Evolutionary conservation across 2,329 filamentous ascomycete species (phyloP), one percentile per base, ranked within the genome.

Genomic region (Penicillium sp.): DNA sequence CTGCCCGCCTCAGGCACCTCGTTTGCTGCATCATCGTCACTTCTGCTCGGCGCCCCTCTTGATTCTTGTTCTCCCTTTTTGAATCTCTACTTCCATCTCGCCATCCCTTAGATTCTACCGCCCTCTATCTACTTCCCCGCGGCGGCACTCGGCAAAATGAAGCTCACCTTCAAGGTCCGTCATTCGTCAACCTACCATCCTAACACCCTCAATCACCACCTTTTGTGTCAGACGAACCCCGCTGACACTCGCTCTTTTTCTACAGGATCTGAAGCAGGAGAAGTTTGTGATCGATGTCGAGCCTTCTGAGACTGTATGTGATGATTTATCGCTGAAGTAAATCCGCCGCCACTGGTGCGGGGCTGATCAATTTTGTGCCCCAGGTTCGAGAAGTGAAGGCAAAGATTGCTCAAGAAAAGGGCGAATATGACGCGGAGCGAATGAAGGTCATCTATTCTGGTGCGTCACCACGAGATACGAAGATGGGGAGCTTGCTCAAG

Each of bases 361-460:
- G 69, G 69, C 67, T 73, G 52, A 71, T 56, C 21, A 26, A 43
- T 60, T 56, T 57, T 53, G 53, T 62, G 45, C 49, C 49, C 59
- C 67, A 96, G 92, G 89, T 99, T 72, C 89, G 87, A 58, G 79
- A 87, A 57, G 85, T 99, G 69, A 99, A 99, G 82, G 85, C 89
- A 71, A 95, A 94, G 80, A 95, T 99, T 64, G 83, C 87, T 29
- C 81, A 85, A 59, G 92, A 96, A 75, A 96, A 96, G 77, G 90
- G 91, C 23, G 55, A 57, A 74, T 97, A 93, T 90, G 92, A 96
- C 56, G 84, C 88, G 45, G 85, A 90, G 69, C 82, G 85, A 60
- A 89, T 95, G 77, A 97, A 97, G 81, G 85, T 99, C 69, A 99
- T 99, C 76, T 97, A 97, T 76, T 96, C 94, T 53, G 94, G 92